Conservation (phyloP, 2,329 filamentous ascomycete genomes). For the Beauveria sp. region DNA sequence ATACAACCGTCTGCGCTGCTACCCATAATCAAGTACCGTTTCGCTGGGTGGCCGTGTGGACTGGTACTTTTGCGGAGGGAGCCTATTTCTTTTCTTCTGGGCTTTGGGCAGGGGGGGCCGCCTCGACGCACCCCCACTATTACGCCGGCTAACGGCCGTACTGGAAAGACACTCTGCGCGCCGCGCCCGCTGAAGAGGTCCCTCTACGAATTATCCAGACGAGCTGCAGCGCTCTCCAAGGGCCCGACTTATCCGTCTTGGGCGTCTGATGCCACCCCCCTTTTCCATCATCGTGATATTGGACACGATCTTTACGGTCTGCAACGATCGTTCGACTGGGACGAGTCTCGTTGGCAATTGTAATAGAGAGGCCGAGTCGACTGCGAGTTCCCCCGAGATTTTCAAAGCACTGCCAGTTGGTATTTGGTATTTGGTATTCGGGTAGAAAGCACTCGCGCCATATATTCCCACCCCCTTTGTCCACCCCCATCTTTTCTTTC, state of each 20-base stretch:
- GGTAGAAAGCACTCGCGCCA: too few species aligned
- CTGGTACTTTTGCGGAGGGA: conserved; percentile 11
- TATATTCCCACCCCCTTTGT: too few species aligned
- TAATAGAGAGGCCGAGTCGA: too few species aligned
- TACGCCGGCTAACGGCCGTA: conserved; percentile 51
- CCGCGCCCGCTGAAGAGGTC: background rate
- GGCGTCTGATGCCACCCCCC: background rate
- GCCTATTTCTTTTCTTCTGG: background rate
- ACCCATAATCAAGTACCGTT: background rate
- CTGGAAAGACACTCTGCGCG: conserved; percentile 29
- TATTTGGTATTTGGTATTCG: too few species aligned
- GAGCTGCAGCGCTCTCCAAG: too few species aligned
- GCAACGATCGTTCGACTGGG: too few species aligned
- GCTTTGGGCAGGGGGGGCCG: background rate
- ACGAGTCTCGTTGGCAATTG: too few species aligned
- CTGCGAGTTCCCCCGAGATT: too few species aligned
- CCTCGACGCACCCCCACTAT: conserved; percentile 40
- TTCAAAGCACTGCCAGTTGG: too few species aligned
- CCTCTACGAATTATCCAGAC: too few species aligned
- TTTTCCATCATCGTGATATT: background rate
- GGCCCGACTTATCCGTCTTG: background rate
- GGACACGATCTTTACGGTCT: too few species aligned
- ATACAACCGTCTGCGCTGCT: background rate
- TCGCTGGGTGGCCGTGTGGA: conserved; percentile 9
- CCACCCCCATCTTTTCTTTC: background rate